phyloP scores from a whole-genome alignment of 257 asterid species.

The Nicotiana sylvestris region DNA sequence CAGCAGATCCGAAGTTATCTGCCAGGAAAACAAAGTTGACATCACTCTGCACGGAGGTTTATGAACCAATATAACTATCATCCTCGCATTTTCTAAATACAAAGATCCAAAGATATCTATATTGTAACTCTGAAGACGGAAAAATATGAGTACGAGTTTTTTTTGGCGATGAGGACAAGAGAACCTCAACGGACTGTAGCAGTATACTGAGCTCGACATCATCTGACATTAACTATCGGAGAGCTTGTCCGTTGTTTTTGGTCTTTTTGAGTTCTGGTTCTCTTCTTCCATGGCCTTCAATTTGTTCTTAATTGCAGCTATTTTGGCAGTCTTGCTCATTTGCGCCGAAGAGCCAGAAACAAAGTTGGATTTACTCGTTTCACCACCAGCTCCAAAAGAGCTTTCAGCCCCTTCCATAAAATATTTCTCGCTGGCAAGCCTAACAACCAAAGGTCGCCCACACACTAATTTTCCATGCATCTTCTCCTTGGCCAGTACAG shows the following conservation, averaged over 20 bases:
- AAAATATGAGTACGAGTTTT: not conserved
- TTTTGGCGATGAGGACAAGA: not conserved
- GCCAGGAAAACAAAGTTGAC: not conserved
- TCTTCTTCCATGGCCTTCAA: slow-evolving; percentile 79
- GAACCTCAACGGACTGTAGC: not conserved
- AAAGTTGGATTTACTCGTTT: slow-evolving; percentile 32
- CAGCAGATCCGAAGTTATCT: not conserved
- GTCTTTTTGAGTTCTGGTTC: slow-evolving; percentile 40
- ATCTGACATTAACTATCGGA: not conserved
- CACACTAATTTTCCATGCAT: slow-evolving; percentile 82
- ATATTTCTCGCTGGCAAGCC: slow-evolving; percentile 74
- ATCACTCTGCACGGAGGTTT: not conserved
- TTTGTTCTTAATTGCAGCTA: slow-evolving; percentile 89
- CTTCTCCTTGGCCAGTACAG: slow-evolving; percentile 76
- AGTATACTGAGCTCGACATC: not conserved
- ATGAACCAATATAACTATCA: not conserved
- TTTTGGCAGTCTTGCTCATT: slow-evolving; percentile 66
- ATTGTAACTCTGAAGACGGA: not conserved
- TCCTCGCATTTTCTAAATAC: not conserved
- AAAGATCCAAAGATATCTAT: not conserved
- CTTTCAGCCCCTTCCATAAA: slow-evolving; percentile 29
- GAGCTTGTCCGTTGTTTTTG: slow-evolving; percentile 26
- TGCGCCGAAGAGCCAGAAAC: slow-evolving; percentile 36
- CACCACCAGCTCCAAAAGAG: slow-evolving; percentile 35
- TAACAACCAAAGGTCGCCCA: slow-evolving; percentile 66